Evolutionary conservation across 768 basidiomycete genomes (phyloP), one percentile per base, ranked within the genome.

Genomic region (Paxillus involutus): DNA sequence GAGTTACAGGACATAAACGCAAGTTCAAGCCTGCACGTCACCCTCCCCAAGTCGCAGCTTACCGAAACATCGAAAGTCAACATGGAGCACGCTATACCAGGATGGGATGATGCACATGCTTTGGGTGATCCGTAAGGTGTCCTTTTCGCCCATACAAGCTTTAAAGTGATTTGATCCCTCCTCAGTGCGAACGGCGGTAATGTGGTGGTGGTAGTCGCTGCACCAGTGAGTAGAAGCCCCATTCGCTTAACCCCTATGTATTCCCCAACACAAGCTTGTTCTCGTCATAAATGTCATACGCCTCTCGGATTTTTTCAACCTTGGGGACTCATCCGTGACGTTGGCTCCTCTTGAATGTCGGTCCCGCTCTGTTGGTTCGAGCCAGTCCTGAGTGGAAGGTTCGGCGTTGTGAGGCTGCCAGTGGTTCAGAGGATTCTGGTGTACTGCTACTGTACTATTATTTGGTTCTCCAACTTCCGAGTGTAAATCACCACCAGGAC

Each of bases 281-380:
- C 17, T 11, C 17, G 29, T 14, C 33, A 19, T 12, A 66, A 65
- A 17, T 59, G 3, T n/a, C 52, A 21, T 59, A 57, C 17, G 56
- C 63, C 35, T 63, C 55, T 43, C 59, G 69, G 19, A 71, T 68
- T 62, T 68, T 29, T 71, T 70, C 58, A 63, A 59, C 40, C 66
- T 70, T 4, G 55, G 49, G 17, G 40, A n/a, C 37, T 44, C n/a
- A 30, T 17, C 0, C 40, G 19, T 6, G n/a, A 19, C n/a, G 32
- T 17, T 4, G 30, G 24, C 8, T n/a, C n/a, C n/a, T n/a, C n/a
- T n/a, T n/a, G n/a, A n/a, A n/a, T n/a, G n/a, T n/a, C n/a, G n/a
- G n/a, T n/a, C n/a, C n/a, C n/a, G n/a, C n/a, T 42, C 45, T 14
- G 51, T 26, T 44, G 7, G 11, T n/a, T 32, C 37, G 13, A 21